Evolutionary conservation across 1,139 yeast species (phyloP), one percentile per base, ranked within the genome.

Genomic region (Protomyces macrosporus): DNA sequence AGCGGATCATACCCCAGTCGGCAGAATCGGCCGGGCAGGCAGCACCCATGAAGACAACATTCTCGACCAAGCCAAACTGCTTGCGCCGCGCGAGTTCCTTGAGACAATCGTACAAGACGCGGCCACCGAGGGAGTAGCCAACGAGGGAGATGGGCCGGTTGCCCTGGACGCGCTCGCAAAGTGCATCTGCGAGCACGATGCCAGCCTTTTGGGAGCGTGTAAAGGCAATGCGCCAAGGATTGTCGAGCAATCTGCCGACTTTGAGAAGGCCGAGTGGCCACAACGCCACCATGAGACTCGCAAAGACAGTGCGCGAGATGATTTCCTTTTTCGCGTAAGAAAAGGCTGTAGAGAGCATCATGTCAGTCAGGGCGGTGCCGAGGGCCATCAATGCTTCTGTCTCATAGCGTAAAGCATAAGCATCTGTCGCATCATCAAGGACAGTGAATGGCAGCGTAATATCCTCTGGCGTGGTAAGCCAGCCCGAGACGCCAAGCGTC

Each of bases 391-490:
- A 83, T 95, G 93, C 90, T 70, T 93, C 98, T 0, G 98, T 98
- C 74, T 95, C 99, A 98, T 98, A 95, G 55, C 88, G 78, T 23
- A 95, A 78, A 0, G 98, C 90, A 71, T 64, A 64, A 6, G 52
- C 48, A 35, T 64, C 66, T 12, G 88, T 87, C 70, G 93, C 78
- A 74, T 93, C 98, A 10, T 98, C 98, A 93, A 93, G 90, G 0
- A 91, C 89, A 0, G 98, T 98, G 73, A 95, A 98, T 4, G 93
- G 88, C 0, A 98, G 91, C 0, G 97, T 88, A 72, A 91, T 98
- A 83, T 95, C 99, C 70, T 87, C 83, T 67, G 85, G 86, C 74
- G 97, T 96, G 66, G 87, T 85, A 95, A 95, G 90, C 99, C 99
- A 95, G 32, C 66, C 66, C 16, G 65, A 36, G 45, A 64, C 50